Evolutionary conservation across 2,329 filamentous ascomycete species (phyloP).

Genomic region (Exophiala bonariae): DNA sequence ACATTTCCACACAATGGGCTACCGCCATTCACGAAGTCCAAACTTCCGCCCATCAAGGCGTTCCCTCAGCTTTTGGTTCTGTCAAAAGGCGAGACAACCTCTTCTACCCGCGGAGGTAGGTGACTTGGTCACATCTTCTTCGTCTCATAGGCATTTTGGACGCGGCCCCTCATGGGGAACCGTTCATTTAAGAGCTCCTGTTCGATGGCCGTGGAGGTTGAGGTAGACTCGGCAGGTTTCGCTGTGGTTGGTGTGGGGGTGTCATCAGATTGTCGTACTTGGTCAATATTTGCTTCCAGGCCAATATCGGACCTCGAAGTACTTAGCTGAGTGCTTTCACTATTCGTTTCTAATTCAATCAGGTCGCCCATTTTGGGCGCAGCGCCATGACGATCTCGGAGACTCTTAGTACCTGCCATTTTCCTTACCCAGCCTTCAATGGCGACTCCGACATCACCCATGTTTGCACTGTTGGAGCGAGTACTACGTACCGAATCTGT

Average conservation of each 20-base stretch:
- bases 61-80: no score
- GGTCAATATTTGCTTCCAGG: neutral
- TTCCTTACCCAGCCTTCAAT: slow-evolving; percentile 90
- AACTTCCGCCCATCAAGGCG: no score
- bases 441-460: slow-evolving; percentile 83
- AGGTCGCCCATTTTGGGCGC: slow-evolving; percentile 37
- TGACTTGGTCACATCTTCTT: slow-evolving; percentile 12
- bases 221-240: neutral
- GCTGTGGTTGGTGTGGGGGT: slow-evolving; percentile 7
- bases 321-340: slow-evolving; percentile 8
- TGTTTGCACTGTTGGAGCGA: slow-evolving; percentile 40
- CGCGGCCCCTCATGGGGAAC: slow-evolving; percentile 30
- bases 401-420: slow-evolving; percentile 49
- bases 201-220: slow-evolving; percentile 14
- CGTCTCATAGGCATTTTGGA: slow-evolving; percentile 24
- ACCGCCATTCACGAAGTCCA: no score
- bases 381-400: slow-evolving; percentile 7
- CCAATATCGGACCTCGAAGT: neutral
- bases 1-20: no score
- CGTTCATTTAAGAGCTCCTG: slow-evolving; percentile 29
- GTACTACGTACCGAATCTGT: slow-evolving; percentile 49
- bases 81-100: no score
- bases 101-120: neutral
- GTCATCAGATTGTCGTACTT: neutral
- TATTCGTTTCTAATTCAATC: slow-evolving; percentile 40